phyloP scores from a whole-genome alignment of 345 rosid species.

The Linum trigynum region DNA sequence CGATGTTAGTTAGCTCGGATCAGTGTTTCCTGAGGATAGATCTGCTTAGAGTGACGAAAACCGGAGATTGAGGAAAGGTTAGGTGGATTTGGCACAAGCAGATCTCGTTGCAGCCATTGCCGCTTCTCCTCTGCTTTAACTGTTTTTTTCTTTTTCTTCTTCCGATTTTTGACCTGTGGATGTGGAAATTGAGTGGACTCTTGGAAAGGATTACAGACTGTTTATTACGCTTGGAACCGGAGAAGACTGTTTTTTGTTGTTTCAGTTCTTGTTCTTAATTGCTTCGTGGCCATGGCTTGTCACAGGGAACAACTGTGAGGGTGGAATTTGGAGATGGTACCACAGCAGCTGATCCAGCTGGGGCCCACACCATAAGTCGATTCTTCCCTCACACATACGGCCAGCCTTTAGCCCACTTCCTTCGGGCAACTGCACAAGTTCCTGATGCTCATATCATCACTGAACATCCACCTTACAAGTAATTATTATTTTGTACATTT shows the following conservation, averaged over 20 bases:
- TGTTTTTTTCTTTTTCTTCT: too few species aligned
- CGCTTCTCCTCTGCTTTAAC: not conserved
- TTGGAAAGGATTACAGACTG: not conserved
- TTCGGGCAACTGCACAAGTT: slow-evolving; percentile 72
- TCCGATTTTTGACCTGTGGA: too few species aligned
- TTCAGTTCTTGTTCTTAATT: not conserved
- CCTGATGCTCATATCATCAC: slow-evolving; percentile 88
- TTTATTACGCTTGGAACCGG: not conserved
- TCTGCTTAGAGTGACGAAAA: not conserved
- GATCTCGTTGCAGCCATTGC: slow-evolving; percentile 8
- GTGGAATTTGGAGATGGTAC: slow-evolving; percentile 90
- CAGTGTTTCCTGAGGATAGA: not conserved
- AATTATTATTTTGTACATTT: too few species aligned
- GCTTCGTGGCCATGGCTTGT: not conserved
- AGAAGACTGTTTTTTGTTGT: not conserved
- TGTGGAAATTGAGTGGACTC: too few species aligned
- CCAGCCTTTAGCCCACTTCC: slow-evolving; percentile 82
- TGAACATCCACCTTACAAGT: slow-evolving; percentile 77
- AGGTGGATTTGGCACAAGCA: not conserved
- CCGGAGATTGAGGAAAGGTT: not conserved
- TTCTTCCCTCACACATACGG: too few species aligned
- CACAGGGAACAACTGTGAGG: slow-evolving; percentile 91
- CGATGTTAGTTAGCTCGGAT: not conserved
- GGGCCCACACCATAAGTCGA: too few species aligned
- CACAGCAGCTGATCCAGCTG: slow-evolving; percentile 46